These are phyloP conservation scores for Arachnomyces sp. DNA, from an alignment of 2,329 filamentous ascomycete genomes.

Conservation along the genomic window DNA sequence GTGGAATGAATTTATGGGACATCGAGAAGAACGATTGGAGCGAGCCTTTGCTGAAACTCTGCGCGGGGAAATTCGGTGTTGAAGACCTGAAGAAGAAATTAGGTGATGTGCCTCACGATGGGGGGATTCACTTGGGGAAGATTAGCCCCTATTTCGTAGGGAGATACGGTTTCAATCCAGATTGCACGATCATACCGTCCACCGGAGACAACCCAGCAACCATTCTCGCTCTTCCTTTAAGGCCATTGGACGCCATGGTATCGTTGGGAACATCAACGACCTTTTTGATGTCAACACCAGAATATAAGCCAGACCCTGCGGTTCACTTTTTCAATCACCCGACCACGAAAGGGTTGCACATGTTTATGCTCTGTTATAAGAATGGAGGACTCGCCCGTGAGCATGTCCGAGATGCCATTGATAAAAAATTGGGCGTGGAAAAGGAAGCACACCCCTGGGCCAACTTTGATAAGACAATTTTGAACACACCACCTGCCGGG, in stretches of 20 bases:
- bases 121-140: slow-evolving; percentile 66
- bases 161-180: slow-evolving; percentile 66
- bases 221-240: slow-evolving; percentile 80
- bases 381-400: slow-evolving; percentile 93
- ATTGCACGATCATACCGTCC: slow-evolving; percentile 73
- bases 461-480: slow-evolving; percentile 66
- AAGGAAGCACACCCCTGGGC: slow-evolving; percentile 57
- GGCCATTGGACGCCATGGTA: slow-evolving; percentile 84
- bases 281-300: slow-evolving; percentile 93
- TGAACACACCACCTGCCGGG: slow-evolving; percentile 61
- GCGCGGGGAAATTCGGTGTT: slow-evolving; percentile 57
- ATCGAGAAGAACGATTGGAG: slow-evolving; percentile 67
- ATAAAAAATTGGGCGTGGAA: slow-evolving; percentile 40
- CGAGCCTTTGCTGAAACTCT: slow-evolving; percentile 63
- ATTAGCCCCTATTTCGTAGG: slow-evolving; percentile 71
- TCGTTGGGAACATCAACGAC: slow-evolving; percentile 92
- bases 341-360: slow-evolving; percentile 80
- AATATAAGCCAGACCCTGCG: slow-evolving; percentile 77
- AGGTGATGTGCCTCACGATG: slow-evolving; percentile 69
- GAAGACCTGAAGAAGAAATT: slow-evolving; percentile 66
- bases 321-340: slow-evolving; percentile 99
- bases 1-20: slow-evolving; percentile 96
- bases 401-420: slow-evolving; percentile 73
- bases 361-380: slow-evolving; percentile 99
- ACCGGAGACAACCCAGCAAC: slow-evolving; percentile 96